Evolutionary conservation across 2,329 filamentous ascomycete genomes (phyloP), one percentile per base, ranked within the genome.

Genomic region (Xylariaceae sp.): DNA sequence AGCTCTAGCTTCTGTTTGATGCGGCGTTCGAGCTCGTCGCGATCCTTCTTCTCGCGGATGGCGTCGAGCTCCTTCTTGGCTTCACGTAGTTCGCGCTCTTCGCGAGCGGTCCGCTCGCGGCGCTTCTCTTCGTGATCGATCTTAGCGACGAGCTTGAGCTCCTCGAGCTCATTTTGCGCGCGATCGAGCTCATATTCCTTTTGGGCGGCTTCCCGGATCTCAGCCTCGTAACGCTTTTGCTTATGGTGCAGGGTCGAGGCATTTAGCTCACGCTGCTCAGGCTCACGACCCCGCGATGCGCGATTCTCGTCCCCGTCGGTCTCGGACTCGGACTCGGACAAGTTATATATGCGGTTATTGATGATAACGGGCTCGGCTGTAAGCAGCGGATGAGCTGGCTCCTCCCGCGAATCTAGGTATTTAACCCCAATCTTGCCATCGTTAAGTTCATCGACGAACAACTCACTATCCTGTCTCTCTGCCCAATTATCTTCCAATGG

Each of bases 291-390:
- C 36, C 69, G 67, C 29, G 72, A 71, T 24, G 76, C 75, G 14
- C 28, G 61, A 21, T 33, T 45, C 2, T 76, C 75, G 33, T 81
- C 79, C 4, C 76, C 80, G n/a, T n/a, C n/a, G n/a, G n/a, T n/a
- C 16, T 78, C 79, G 8, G 69, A 72, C 6, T 69, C 67, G 1
- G 67, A 65, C 55, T 75, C 69, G 14, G 67, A 72, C 48, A 77
- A 64, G 58, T 81, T 80, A 64, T 82, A 79, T 55, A 83, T 80
- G 54, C 76, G 76, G 69, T 85, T 86, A 67, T 85, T 83, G 68
- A 86, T 85, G 49, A 86, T 79, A 43, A 86, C 76, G 1, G 82
- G 81, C 16, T 55, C 56, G 16, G 47, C 43, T 17, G 53, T 24
- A 7, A 47, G 52, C 60, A 39, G 65, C 68, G 6, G 76, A 76